Percentiles rank a stretch among this genome's conserved stretches.
Evolutionary conservation across 495 filamentous ascomycete genomes (phyloP).

Genomic region (Penicillium psychrofluorescens): DNA sequence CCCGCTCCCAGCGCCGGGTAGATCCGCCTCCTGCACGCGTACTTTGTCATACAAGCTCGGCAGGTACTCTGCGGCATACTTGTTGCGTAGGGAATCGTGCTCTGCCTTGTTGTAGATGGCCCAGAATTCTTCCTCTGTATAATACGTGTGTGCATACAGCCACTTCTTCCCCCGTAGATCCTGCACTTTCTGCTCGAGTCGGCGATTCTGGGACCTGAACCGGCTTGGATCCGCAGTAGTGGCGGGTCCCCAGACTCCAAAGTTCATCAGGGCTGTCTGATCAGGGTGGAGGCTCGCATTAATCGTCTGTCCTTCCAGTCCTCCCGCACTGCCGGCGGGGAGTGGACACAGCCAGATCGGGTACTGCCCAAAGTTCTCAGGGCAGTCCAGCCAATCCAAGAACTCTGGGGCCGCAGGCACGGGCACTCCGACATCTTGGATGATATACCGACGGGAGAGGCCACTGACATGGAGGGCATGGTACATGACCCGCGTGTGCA

Average conservation of each 20-base stretch:
- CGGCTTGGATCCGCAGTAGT: slow-evolving; percentile 7
- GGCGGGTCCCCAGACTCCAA: slow-evolving; percentile 47
- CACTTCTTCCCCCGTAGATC: slow-evolving; percentile 60
- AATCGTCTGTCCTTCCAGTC: slow-evolving; percentile 9
- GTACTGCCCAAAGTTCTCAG: slow-evolving; percentile 38
- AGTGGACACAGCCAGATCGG: slow-evolving; percentile 55
- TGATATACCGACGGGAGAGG: slow-evolving; percentile 34
- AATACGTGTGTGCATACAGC: slow-evolving; percentile 52
- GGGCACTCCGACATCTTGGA: slow-evolving; percentile 53
- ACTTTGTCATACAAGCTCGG: slow-evolving; percentile 50
- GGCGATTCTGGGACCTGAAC: slow-evolving; percentile 53
- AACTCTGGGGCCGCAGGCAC: slow-evolving; percentile 37
- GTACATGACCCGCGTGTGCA: slow-evolving; percentile 52
- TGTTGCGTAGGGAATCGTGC: slow-evolving; percentile 41
- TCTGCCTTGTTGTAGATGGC: slow-evolving; percentile 37
- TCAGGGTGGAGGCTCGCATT: slow-evolving; percentile 12
- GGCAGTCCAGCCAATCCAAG: slow-evolving; percentile 36
- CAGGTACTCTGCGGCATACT: slow-evolving; percentile 41
- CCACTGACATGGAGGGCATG: slow-evolving; percentile 47
- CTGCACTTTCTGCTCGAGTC: slow-evolving; percentile 55
- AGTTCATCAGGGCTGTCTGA: slow-evolving; percentile 38
- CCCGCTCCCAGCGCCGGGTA: slow-evolving; percentile 5
- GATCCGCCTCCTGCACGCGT: slow-evolving; percentile 18
- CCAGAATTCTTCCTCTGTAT: slow-evolving; percentile 50
- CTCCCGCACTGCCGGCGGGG: slow-evolving; percentile 3